Evolutionary conservation across 1,139 yeast species (phyloP).

Genomic region (Blastobotrys petasosporus): DNA sequence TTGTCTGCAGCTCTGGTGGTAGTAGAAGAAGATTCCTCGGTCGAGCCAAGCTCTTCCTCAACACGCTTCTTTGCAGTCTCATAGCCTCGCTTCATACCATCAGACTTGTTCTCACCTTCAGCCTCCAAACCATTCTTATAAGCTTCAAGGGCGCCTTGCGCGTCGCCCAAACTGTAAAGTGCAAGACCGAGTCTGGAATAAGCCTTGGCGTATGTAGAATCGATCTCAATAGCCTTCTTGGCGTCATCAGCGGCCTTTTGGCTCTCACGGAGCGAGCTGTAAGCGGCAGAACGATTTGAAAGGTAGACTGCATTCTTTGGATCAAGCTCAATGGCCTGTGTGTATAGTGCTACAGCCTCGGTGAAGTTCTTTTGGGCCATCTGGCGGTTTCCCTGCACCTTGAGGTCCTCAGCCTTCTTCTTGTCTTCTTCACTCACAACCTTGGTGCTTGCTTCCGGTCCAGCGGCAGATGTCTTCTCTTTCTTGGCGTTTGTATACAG

Average conservation of each 20-base stretch:
- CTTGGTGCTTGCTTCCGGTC: slow-evolving; percentile 9
- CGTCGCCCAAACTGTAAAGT: slow-evolving; percentile 80
- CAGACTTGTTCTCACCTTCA: slow-evolving; percentile 81
- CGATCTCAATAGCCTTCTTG: slow-evolving; percentile 65
- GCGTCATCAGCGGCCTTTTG: slow-evolving; percentile 82
- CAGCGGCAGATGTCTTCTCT: slow-evolving; percentile 13
- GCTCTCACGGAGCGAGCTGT: slow-evolving; percentile 70
- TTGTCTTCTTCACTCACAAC: slow-evolving; percentile 46
- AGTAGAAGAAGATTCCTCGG: slow-evolving; percentile 31
- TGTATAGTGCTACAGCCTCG: slow-evolving; percentile 67
- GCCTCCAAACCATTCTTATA: slow-evolving; percentile 79
- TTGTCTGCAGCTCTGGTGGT: slow-evolving; percentile 32
- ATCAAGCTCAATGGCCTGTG: slow-evolving; percentile 70
- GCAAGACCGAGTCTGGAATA: slow-evolving; percentile 95
- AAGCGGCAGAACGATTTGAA: slow-evolving; percentile 97
- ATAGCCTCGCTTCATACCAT: slow-evolving; percentile 87
- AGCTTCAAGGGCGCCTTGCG: slow-evolving; percentile 84
- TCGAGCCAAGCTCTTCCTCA: slow-evolving; percentile 57
- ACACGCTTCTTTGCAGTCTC: slow-evolving; percentile 88
- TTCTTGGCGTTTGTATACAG: slow-evolving; percentile 23
- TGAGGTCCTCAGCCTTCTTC: slow-evolving; percentile 74
- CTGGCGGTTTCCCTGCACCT: slow-evolving; percentile 83
- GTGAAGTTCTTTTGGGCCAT: slow-evolving; percentile 75
- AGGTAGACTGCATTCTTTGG: slow-evolving; percentile 75
- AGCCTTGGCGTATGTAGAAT: slow-evolving; percentile 82